phyloP scores from a whole-genome alignment of 768 basidiomycete species.

The Phanerochaete sordida region DNA sequence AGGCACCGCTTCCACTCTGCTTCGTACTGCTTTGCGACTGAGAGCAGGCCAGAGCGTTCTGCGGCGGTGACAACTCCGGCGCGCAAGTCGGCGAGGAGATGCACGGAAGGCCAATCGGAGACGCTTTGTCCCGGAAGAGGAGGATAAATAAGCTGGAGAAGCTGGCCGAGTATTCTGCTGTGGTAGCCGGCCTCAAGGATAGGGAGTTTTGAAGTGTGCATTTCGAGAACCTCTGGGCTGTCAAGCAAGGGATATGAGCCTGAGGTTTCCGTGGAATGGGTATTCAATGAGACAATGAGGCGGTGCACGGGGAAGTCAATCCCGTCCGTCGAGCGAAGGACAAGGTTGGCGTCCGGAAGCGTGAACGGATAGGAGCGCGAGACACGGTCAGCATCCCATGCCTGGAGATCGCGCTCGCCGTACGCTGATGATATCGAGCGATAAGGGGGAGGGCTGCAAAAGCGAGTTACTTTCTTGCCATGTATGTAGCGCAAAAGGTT shows the following conservation, averaged over 20 bases:
- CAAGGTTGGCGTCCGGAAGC: slow-evolving; percentile 4
- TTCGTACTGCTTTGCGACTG: background rate
- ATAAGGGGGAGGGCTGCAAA: background rate
- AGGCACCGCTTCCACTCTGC: background rate
- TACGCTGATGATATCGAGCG: no score
- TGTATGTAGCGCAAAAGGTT: slow-evolving; percentile 5
- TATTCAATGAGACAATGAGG: slow-evolving; percentile 4
- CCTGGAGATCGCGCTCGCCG: no score
- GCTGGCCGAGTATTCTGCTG: background rate
- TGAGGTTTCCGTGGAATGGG: background rate
- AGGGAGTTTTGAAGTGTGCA: background rate
- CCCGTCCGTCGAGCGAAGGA: slow-evolving; percentile 14
- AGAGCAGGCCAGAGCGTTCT: background rate
- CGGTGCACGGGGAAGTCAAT: slow-evolving; percentile 14
- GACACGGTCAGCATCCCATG: background rate
- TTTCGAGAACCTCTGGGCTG: background rate
- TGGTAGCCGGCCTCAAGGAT: background rate
- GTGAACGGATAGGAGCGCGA: background rate
- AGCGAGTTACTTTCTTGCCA: background rate
- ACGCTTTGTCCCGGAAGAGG: background rate
- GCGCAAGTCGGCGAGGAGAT: background rate
- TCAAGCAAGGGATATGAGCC: background rate
- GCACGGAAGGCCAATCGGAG: background rate
- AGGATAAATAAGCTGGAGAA: slow-evolving; percentile 2
- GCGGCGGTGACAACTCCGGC: background rate